Percentiles rank a stretch among this genome's conserved stretches.
These are phyloP conservation scores for Coemansia sp. DNA, from an alignment of 192 early-diverging fungal genomes.

Conservation along the genomic window DNA sequence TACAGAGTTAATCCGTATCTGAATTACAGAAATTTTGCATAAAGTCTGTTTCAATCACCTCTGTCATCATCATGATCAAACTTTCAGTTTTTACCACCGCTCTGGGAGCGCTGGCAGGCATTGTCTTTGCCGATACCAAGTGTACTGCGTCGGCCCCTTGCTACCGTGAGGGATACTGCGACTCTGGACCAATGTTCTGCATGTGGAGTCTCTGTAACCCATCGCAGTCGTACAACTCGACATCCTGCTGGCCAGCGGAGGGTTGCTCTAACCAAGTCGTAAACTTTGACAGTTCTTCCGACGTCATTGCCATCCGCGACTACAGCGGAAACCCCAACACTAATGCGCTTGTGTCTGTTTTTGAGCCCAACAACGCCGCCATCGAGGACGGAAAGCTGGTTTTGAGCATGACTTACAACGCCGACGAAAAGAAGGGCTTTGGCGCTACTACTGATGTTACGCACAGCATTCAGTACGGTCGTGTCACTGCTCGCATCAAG, in stretches of 20 bases:
- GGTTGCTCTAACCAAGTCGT: conserved; percentile 34
- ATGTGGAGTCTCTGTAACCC: conserved; percentile 42
- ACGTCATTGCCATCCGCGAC: conserved; percentile 18
- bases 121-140: conserved; percentile 16
- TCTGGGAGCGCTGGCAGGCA: conserved; percentile 13
- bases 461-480: conserved; percentile 58
- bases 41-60: not conserved
- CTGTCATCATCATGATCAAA: conserved; percentile 11
- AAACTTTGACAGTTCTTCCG: conserved; percentile 29
- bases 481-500: conserved; percentile 61
- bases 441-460: conserved; percentile 51
- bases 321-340: conserved; percentile 35
- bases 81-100: conserved; percentile 15
- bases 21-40: not conserved
- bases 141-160: conserved; percentile 36
- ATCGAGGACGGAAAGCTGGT: conserved; percentile 37
- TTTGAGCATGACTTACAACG: conserved; percentile 38
- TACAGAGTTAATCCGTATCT: too few relatives aligned
- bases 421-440: conserved; percentile 53
- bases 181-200: conserved; percentile 43
- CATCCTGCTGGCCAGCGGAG: conserved; percentile 47
- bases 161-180: conserved; percentile 50
- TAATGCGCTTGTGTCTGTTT: conserved; percentile 46
- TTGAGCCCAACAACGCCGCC: conserved; percentile 40
- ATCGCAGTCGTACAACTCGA: conserved; percentile 36